Evolutionary conservation across 345 rosid species (phyloP).

Genomic region (Dimocarpus longan): DNA sequence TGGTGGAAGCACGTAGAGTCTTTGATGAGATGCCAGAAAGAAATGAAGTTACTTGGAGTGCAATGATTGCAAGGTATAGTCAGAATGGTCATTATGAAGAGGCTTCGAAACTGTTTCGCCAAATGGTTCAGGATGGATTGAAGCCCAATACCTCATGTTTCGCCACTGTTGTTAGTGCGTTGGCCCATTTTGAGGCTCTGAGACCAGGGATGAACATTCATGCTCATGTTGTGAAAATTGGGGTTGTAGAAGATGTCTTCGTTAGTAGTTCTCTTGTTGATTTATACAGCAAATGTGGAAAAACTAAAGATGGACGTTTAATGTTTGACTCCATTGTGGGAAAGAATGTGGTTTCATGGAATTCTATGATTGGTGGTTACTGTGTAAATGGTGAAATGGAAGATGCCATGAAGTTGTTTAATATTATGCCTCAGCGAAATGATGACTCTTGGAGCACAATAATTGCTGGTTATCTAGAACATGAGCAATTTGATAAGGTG

Average conservation of each 20-base stretch:
- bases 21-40: conserved; percentile 57
- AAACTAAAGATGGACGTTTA: conserved; percentile 40
- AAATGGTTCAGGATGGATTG: conserved; percentile 40
- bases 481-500: conserved; percentile 39
- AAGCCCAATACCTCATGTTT: conserved; percentile 49
- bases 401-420: conserved; percentile 51
- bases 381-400: conserved; percentile 46
- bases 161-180: conserved; percentile 42
- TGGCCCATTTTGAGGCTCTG: conserved; percentile 43
- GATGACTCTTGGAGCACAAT: conserved; percentile 51
- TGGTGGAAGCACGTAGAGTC: conserved; percentile 50
- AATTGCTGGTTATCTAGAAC: conserved; percentile 51
- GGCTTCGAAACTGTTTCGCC: conserved; percentile 44
- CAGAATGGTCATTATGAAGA: conserved; percentile 54
- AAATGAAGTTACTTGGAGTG: conserved; percentile 66
- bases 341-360: conserved; percentile 54
- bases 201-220: conserved; percentile 50
- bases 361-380: conserved; percentile 57
- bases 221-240: conserved; percentile 41
- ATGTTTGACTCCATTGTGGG: conserved; percentile 39
- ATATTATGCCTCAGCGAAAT: conserved; percentile 39
- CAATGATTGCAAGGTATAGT: conserved; percentile 58
- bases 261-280: conserved; percentile 49
- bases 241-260: conserved; percentile 40
- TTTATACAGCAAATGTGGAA: conserved; percentile 53